Evolutionary conservation across 768 basidiomycete species (phyloP).

Genomic region (Dendrothele bispora): DNA sequence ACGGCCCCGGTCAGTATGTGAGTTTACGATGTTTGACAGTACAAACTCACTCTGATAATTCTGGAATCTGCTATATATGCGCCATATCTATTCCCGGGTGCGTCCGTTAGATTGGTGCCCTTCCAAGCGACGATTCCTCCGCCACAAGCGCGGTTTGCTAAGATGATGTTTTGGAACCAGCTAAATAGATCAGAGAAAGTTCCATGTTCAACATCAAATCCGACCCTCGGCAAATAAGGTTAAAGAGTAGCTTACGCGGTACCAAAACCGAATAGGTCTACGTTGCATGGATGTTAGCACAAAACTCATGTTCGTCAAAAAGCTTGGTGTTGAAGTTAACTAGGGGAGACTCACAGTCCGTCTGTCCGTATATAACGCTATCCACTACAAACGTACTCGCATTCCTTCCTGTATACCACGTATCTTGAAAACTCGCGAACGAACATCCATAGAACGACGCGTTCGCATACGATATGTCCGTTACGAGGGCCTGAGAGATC

Average conservation of each 20-base stretch:
- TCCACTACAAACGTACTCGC: conserved; percentile 61
- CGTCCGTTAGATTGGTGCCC: conserved; percentile 53
- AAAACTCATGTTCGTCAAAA: background rate
- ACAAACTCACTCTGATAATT: conserved; percentile 51
- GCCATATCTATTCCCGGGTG: conserved; percentile 51
- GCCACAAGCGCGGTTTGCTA: conserved; percentile 65
- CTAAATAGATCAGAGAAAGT: conserved; percentile 27
- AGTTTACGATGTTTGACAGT: background rate
- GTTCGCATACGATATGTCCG: conserved; percentile 63
- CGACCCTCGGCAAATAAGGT: too few relatives aligned
- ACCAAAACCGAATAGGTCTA: conserved; percentile 62
- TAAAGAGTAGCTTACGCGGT: conserved; percentile 44
- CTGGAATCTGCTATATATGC: conserved; percentile 55
- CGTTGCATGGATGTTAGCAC: too few relatives aligned
- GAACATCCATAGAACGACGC: conserved; percentile 67
- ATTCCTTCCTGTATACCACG: conserved; percentile 62
- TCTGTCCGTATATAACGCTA: conserved; percentile 61
- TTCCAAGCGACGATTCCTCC: conserved; percentile 69
- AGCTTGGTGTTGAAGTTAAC: background rate
- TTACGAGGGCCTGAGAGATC: conserved; percentile 62
- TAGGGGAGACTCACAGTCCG: conserved; percentile 49
- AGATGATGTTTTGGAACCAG: conserved; percentile 58
- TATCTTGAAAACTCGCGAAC: conserved; percentile 64
- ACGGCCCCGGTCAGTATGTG: too few relatives aligned
- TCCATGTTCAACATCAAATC: background rate